phyloP scores from a whole-genome alignment of 331 rosid species.

The Stylosanthes scabra region DNA sequence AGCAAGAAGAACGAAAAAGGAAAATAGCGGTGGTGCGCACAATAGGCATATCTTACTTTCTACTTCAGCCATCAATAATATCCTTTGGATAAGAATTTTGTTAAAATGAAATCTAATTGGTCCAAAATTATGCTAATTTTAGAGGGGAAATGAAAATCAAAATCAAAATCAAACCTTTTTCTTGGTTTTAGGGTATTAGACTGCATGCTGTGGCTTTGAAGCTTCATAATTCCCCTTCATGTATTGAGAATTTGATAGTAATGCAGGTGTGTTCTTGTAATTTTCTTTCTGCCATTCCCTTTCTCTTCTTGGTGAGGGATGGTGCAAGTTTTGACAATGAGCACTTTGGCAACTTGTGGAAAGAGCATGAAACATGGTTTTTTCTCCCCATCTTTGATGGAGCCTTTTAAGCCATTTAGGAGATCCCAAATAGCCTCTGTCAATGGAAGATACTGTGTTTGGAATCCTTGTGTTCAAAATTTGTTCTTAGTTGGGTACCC shows the following conservation, averaged over 20 bases:
- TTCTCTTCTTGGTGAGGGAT: constrained; percentile 41
- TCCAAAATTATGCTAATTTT: constrained; percentile 11
- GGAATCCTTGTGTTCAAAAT: constrained; percentile 49
- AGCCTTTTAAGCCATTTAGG: constrained; percentile 52
- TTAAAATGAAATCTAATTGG: constrained; percentile 19
- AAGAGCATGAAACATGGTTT: constrained; percentile 53
- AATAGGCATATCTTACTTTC: constrained; percentile 19
- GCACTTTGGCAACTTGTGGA: constrained; percentile 59
- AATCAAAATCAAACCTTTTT: background rate
- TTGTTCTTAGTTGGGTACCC: constrained; percentile 49
- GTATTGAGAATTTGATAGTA: constrained; percentile 20
- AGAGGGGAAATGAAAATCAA: background rate
- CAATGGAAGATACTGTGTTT: constrained; percentile 42
- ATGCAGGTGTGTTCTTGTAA: constrained; percentile 34
- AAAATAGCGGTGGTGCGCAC: background rate
- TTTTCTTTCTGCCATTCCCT: constrained; percentile 30
- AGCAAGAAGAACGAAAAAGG: background rate
- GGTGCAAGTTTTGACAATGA: constrained; percentile 70
- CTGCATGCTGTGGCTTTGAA: constrained; percentile 26
- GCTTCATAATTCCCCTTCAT: constrained; percentile 21
- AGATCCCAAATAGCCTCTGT: constrained; percentile 41
- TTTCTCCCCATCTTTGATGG: constrained; percentile 50
- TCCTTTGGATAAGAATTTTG: constrained; percentile 13
- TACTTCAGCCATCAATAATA: constrained; percentile 18
- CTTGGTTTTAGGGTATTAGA: background rate